Conservation (phyloP, 805 yeast species). For the Ogataea pilisensis region DNA sequence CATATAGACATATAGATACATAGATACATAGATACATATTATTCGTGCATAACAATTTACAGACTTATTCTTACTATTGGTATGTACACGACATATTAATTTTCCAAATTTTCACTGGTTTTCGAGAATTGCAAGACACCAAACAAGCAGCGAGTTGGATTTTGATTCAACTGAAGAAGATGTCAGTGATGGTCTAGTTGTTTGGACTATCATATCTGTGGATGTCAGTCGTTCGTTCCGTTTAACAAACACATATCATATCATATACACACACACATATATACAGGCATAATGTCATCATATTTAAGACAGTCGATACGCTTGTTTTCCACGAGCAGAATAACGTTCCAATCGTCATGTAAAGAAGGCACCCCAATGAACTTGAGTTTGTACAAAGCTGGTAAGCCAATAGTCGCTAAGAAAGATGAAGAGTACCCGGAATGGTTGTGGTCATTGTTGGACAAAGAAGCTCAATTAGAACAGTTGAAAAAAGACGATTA, state of each 20-base stretch:
- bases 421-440: conserved; percentile 88
- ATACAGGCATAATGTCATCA: background rate
- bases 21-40: too few species aligned
- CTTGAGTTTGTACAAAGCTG: conserved; percentile 69
- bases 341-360: conserved; percentile 43
- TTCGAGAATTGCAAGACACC: too few species aligned
- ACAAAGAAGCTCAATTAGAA: conserved; percentile 55
- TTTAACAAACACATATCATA: background rate
- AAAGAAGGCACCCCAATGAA: conserved; percentile 70
- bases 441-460: conserved; percentile 89
- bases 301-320: conserved; percentile 11
- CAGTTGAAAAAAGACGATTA: conserved; percentile 53
- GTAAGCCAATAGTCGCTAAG: conserved; percentile 84
- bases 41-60: too few species aligned
- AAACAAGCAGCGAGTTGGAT: too few species aligned
- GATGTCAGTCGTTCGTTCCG: background rate
- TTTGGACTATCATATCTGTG: too few species aligned
- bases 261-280: background rate
- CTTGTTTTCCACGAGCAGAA: conserved; percentile 16
- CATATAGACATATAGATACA: too few species aligned
- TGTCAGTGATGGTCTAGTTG: too few species aligned
- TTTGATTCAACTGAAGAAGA: too few species aligned
- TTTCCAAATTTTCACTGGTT: too few species aligned
- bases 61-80: too few species aligned
- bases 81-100: too few species aligned